Evolutionary conservation across 371 early-diverging fungal genomes (phyloP), one percentile per base, ranked within the genome.

Genomic region (Fennellomyces sp.): DNA sequence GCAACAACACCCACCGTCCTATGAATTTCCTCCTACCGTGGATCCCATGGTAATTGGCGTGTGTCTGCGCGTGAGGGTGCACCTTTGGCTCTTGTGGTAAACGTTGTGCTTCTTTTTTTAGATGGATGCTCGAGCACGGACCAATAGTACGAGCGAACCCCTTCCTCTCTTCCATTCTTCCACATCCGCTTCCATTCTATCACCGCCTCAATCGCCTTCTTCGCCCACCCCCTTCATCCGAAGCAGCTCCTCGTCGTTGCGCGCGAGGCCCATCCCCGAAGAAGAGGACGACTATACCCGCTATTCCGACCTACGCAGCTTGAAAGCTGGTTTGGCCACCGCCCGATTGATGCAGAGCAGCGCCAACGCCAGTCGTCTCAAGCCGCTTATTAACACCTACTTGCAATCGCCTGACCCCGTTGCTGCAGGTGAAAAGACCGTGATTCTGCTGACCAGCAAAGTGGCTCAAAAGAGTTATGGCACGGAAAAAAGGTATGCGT

Each of bases 391-490:
- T 60, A 77, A 78, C 49, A 65, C 54, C 12, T 82, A 81, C 56
- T 59, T 79, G 36, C 64, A 68, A 30, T 66, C 71, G 27, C 67
- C 69, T 52, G 80, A 75, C 33, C 78, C 90, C 67, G 81, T 90
- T 15, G 72, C 88, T 39, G 81, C 86, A 0, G 90, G 90, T 39
- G 88, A 90, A 73, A 85, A 86, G 64, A 84, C 88, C 5, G 81
- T 89, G 0, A 78, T 89, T 74, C 82, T 92, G 23, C 63, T 91
- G 52, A 90, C 92, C 10, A 87, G 91, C 41, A 88, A 89, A 57
- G 93, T 92, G 5, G 93, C 91, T 10, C 93, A 92, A 72, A 92
- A 93, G 63, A 89, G 89, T 25, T 93, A 93, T 56, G 93, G 93
- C 12, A 90, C 91, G 19, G 93, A 93, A 66, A 92, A 92, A 70